Conservation (phyloP, 2,329 filamentous ascomycete genomes). For the Aspergillus sp. region DNA sequence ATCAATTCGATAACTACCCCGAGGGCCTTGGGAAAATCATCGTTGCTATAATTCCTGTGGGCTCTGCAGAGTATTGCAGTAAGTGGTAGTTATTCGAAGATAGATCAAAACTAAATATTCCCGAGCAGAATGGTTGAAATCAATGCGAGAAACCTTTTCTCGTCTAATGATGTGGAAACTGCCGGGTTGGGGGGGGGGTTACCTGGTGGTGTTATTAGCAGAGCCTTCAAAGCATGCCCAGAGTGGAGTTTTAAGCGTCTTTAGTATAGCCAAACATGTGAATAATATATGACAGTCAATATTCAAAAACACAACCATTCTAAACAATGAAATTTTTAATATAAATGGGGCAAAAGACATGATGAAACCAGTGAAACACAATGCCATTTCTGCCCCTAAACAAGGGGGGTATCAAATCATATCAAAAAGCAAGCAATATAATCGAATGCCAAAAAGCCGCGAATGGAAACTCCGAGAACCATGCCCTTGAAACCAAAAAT, state of each 20-base stretch:
- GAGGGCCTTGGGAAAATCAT: conserved; percentile 12
- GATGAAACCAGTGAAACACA: background rate
- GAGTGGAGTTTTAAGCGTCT: too few species aligned
- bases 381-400: conserved; percentile 4
- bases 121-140: conserved; percentile 10
- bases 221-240: too few species aligned
- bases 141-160: conserved; percentile 5
- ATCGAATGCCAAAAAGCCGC: background rate
- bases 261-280: background rate
- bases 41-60: conserved; percentile 8
- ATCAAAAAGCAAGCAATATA: background rate
- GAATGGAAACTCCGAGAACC: background rate
- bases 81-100: background rate
- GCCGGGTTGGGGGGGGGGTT: background rate
- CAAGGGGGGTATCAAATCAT: conserved; percentile 1
- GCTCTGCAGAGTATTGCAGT: conserved; percentile 9
- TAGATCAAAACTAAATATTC: background rate
- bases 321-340: too few species aligned
- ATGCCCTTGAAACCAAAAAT: background rate
- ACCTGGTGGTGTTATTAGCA: too few species aligned
- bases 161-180: conserved; percentile 1
- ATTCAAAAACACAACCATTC: background rate
- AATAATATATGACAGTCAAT: background rate
- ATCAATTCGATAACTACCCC: conserved; percentile 12
- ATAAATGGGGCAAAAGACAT: background rate